These are phyloP conservation scores for Dactylellina sp. DNA, from an alignment of 2,329 filamentous ascomycete species.

Conservation along the genomic window DNA sequence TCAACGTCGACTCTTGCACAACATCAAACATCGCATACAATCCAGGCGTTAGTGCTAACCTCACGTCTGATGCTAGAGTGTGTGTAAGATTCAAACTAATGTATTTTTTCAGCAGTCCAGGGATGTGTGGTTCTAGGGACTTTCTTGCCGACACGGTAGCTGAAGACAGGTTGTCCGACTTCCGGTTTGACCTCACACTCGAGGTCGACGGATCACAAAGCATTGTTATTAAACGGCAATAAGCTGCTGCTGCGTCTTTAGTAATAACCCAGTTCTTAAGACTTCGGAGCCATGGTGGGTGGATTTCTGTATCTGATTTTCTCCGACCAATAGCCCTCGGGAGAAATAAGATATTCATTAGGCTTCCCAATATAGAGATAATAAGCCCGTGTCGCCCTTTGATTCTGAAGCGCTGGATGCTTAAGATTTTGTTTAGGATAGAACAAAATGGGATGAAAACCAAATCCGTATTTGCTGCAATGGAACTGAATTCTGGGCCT, in stretches of 20 bases:
- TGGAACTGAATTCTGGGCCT: constrained; percentile 23
- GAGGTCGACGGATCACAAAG: constrained; percentile 51
- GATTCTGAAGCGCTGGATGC: constrained; percentile 41
- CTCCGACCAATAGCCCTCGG: constrained; percentile 26
- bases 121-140: constrained; percentile 33
- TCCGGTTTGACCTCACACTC: constrained; percentile 45
- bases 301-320: constrained; percentile 33
- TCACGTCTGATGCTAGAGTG: constrained; percentile 32
- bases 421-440: constrained; percentile 34
- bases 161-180: constrained; percentile 47
- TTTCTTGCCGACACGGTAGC: constrained; percentile 44
- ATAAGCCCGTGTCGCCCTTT: constrained; percentile 40
- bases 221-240: constrained; percentile 51
- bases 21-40: constrained; percentile 55
- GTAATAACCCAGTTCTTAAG: constrained; percentile 29
- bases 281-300: constrained; percentile 43
- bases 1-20: constrained; percentile 38
- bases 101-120: constrained; percentile 37
- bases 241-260: constrained; percentile 32
- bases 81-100: constrained; percentile 44
- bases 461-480: constrained; percentile 13
- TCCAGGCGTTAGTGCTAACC: constrained; percentile 38
- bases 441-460: constrained; percentile 38
- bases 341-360: constrained; percentile 45
- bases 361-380: constrained; percentile 15